Base-by-base conservation (phyloP, 192 early-diverging fungal species). In the Umbelopsis isabellina region DNA sequence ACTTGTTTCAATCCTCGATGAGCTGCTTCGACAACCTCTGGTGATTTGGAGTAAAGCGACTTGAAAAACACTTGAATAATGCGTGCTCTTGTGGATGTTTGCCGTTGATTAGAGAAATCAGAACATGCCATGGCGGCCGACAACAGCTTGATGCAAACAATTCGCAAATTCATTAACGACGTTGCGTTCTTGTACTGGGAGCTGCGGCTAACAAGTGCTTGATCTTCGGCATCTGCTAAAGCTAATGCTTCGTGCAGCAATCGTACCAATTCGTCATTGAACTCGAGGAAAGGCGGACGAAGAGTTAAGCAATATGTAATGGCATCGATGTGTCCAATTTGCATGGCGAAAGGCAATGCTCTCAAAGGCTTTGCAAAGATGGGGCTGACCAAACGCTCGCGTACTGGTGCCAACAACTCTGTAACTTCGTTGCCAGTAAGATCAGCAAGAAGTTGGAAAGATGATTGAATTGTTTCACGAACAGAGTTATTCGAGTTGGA, bases 41-140 rank as follows among this genome's bases (percentile, higher is more conserved):
- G 90, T 9, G 91, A 90, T 71, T 95, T 98, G 72, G 93, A 90
- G 72, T 99, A 98, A 25, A 99, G 81, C n/a, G 93, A 94, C 81
- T 98, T 99, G 89, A 99, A 99, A 75, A 99, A 99, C 21, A 99
- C 94, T 7, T 93, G 88, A 49, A 97, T 97, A 45, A 99, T 98
- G 48, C 96, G 90, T 8, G 91, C 88, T 25, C 95, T 87, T 0
- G 89, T 95, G 8, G 81, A 83, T n/a, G 82, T 85, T 77, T 95
- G 94, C 41, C 89, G 84, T 18, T 88, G 82, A 7, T 83, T 82
- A 41, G 83, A 79, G 75, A 98, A 93, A 69, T 97, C 97, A 5
- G 91, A 75, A 27, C 91, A 93, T 11, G 87, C 87, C 95, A 99
- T 97, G 2, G 96, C 97, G 2, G 95, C 90, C 0, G 95, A 93